These are phyloP conservation scores for Cordyceps farinosa DNA, from an alignment of 2,329 filamentous ascomycete species.

Conservation along the genomic window DNA sequence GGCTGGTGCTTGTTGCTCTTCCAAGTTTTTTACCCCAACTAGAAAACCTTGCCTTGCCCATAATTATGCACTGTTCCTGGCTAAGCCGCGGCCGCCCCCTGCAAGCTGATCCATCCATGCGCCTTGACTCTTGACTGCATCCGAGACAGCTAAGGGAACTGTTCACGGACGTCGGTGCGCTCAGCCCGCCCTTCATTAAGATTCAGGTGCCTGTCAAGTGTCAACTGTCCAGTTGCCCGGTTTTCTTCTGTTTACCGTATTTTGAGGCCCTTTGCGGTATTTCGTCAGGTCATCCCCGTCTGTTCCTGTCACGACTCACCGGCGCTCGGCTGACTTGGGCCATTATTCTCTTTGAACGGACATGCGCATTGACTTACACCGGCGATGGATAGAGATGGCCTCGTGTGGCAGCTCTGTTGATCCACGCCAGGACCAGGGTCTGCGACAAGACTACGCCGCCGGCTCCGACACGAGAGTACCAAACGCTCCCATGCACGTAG, in stretches of 20 bases:
- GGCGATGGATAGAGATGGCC: background rate
- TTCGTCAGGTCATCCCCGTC: background rate
- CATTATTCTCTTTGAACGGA: background rate
- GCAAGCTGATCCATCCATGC: background rate
- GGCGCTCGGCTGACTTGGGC: background rate
- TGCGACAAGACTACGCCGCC: background rate
- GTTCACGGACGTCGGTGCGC: constrained; percentile 16
- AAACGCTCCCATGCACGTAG: too few species aligned
- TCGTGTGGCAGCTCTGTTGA: background rate
- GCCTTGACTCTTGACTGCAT: constrained; percentile 14
- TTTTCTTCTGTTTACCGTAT: background rate
- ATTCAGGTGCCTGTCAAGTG: background rate
- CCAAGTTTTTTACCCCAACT: too few species aligned
- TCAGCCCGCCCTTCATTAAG: constrained; percentile 11
- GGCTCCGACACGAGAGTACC: background rate
- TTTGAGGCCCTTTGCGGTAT: background rate
- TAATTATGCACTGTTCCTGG: background rate
- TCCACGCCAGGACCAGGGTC: background rate
- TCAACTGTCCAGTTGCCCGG: background rate
- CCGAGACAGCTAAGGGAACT: constrained; percentile 11
- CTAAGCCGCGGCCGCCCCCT: background rate
- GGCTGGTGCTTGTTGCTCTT: too few species aligned
- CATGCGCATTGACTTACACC: constrained; percentile 5
- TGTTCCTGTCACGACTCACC: background rate
- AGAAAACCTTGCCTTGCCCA: too few species aligned